Conservation (phyloP, 1,139 yeast species). For the Candida tropicalis region DNA sequence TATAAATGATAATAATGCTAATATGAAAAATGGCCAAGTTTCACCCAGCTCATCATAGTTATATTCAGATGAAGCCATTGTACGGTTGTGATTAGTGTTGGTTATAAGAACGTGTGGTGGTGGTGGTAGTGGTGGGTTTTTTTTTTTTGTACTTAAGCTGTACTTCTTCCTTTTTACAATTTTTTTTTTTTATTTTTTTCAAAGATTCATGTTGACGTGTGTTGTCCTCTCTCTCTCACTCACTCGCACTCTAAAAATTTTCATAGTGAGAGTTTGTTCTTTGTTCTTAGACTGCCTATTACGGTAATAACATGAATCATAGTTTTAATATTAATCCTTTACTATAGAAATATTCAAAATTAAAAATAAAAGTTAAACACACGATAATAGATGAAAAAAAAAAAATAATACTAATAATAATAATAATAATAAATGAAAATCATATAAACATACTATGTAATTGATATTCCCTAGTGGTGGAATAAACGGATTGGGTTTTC, state of each 20-base stretch:
- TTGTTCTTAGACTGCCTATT: slow-evolving; percentile 5
- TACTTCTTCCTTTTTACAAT: neutral
- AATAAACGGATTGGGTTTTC: slow-evolving; percentile 96
- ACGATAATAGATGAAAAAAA: neutral
- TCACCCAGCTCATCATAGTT: slow-evolving; percentile 90
- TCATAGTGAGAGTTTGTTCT: too few species aligned
- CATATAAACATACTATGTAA: slow-evolving; percentile 2
- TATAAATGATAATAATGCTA: slow-evolving; percentile 65
- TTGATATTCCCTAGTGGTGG: slow-evolving; percentile 67
- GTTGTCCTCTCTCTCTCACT: slow-evolving; percentile 3
- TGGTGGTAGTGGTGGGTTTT: neutral
- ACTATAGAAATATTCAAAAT: neutral
- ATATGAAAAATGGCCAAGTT: slow-evolving; percentile 93
- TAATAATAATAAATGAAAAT: neutral
- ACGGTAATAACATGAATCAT: neutral
- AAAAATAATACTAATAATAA: neutral
- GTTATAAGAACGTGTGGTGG: too few species aligned
- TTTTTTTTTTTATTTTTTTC: neutral
- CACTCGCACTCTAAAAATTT: neutral
- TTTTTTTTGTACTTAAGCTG: slow-evolving; percentile 3
- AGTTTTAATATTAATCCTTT: neutral
- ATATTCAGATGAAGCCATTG: slow-evolving; percentile 46
- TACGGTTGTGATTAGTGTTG: neutral
- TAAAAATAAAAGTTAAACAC: slow-evolving; percentile 1
- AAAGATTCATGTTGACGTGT: slow-evolving; percentile 6